phyloP scores from a whole-genome alignment of 2,329 filamentous ascomycete genomes.

The Rosellinia necatrix region DNA sequence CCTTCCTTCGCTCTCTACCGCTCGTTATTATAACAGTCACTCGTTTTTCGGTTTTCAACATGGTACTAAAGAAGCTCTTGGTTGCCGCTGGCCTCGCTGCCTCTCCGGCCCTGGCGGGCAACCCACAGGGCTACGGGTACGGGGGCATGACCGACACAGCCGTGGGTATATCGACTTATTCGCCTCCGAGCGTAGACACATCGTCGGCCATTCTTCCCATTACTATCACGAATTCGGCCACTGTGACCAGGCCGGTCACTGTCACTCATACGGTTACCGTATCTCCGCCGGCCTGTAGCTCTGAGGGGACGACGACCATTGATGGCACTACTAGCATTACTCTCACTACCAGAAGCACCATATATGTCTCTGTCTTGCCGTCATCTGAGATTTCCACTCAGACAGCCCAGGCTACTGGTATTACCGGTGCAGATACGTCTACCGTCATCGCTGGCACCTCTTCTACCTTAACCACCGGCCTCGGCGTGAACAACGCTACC shows the following conservation, averaged over 20 bases:
- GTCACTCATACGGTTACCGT: conserved; percentile 21
- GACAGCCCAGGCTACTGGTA: neutral
- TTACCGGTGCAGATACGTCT: neutral
- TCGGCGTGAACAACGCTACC: neutral
- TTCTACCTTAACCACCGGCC: neutral
- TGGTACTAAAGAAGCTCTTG: conserved; percentile 8
- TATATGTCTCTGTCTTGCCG: conserved; percentile 7
- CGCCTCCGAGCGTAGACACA: neutral
- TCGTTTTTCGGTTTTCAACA: conserved; percentile 22
- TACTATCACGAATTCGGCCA: conserved; percentile 21
- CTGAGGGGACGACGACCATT: conserved; percentile 12
- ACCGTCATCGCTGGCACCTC: neutral
- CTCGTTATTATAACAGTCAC: conserved; percentile 11
- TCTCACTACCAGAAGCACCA: conserved; percentile 7
- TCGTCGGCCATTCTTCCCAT: conserved; percentile 1
- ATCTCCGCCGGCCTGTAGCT: neutral
- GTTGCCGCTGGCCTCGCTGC: conserved; percentile 6
- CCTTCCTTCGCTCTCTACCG: neutral
- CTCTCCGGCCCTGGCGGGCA: conserved; percentile 8
- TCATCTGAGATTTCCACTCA: neutral
- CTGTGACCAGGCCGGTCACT: conserved; percentile 18
- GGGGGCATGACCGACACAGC: conserved; percentile 15
- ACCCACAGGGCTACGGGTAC: conserved; percentile 21
- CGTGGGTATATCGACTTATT: neutral
- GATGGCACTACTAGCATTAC: conserved; percentile 16